These are phyloP conservation scores for Vigna hirtella DNA, from an alignment of 306 rosid genomes.

Conservation along the genomic window DNA sequence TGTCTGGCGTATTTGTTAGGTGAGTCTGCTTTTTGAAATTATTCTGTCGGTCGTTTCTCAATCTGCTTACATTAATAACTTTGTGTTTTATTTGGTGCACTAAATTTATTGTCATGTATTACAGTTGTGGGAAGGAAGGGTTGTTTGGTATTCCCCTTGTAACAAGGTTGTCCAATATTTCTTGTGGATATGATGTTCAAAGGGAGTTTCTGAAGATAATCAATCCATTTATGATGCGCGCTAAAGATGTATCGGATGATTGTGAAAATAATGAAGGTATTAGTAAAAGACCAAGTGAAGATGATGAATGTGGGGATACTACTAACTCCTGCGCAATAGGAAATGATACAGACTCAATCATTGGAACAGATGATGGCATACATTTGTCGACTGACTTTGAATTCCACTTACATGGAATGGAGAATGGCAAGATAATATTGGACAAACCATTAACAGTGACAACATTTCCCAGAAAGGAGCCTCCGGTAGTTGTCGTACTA, in stretches of 20 bases:
- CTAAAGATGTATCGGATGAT: slow-evolving; percentile 50
- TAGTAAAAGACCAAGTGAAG: slow-evolving; percentile 52
- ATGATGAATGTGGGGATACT: slow-evolving; percentile 58
- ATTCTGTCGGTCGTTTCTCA: slow-evolving; percentile 27
- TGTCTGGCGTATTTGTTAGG: slow-evolving; percentile 29
- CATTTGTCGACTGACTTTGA: slow-evolving; percentile 56
- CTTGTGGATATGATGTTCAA: slow-evolving; percentile 61
- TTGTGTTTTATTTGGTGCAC: slow-evolving; percentile 36
- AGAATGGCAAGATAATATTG: slow-evolving; percentile 49
- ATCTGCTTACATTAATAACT: slow-evolving; percentile 29
- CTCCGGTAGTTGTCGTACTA: slow-evolving; percentile 51
- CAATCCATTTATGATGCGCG: slow-evolving; percentile 57
- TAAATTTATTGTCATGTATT: slow-evolving; percentile 47
- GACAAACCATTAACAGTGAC: slow-evolving; percentile 50
- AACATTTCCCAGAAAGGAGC: slow-evolving; percentile 33
- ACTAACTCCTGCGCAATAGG: slow-evolving; percentile 52
- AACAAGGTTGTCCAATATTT: slow-evolving; percentile 61
- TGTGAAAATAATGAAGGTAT: slow-evolving; percentile 44
- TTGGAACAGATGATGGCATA: slow-evolving; percentile 52
- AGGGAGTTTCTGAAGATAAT: slow-evolving; percentile 64
- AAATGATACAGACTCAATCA: slow-evolving; percentile 50
- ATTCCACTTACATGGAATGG: slow-evolving; percentile 51
- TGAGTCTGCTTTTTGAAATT: slow-evolving; percentile 17
- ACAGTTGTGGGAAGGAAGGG: slow-evolving; percentile 43
- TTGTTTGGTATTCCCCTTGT: slow-evolving; percentile 71